Percentiles rank a stretch among this genome's conserved stretches.
phyloP scores from a whole-genome alignment of 768 basidiomycete genomes.

The Auriscalpium vulgare region DNA sequence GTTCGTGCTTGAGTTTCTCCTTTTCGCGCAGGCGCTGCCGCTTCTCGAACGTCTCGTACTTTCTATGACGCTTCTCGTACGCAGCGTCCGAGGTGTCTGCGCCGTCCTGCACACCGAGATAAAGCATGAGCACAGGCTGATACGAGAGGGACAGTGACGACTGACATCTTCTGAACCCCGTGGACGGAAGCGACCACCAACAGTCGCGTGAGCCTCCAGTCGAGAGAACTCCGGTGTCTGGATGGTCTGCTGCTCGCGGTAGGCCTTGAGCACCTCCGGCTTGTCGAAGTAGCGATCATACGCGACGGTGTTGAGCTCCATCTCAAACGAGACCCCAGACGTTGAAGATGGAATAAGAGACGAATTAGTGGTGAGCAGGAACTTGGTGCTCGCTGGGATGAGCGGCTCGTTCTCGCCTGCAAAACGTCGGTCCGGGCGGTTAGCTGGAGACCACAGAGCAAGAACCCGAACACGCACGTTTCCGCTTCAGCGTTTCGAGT shows the following conservation, averaged over 20 bases:
- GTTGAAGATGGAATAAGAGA: slow-evolving; percentile 38
- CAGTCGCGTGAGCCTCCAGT: slow-evolving; percentile 41
- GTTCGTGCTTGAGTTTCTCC: slow-evolving; percentile 86
- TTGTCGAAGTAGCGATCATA: slow-evolving; percentile 73
- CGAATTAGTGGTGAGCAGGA: slow-evolving; percentile 71
- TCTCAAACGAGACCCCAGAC: slow-evolving; percentile 24
- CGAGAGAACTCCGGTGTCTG: slow-evolving; percentile 68
- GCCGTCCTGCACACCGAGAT: slow-evolving; percentile 30
- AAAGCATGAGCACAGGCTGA: slow-evolving; percentile 7
- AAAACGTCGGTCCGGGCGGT: not conserved
- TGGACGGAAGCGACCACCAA: slow-evolving; percentile 65
- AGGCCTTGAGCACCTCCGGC: slow-evolving; percentile 66
- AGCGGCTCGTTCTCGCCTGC: slow-evolving; percentile 66
- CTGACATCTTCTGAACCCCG: slow-evolving; percentile 65
- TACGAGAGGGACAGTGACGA: slow-evolving; percentile 14
- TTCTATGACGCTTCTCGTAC: slow-evolving; percentile 78
- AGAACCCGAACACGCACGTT: slow-evolving; percentile 42
- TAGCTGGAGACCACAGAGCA: not conserved
- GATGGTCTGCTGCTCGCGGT: slow-evolving; percentile 60
- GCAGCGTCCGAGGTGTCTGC: slow-evolving; percentile 72
- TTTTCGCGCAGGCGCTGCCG: slow-evolving; percentile 80
- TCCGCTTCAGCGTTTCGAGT: slow-evolving; percentile 70
- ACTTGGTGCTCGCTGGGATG: slow-evolving; percentile 55
- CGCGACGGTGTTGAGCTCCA: slow-evolving; percentile 46
- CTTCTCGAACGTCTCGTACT: slow-evolving; percentile 83